A percentile compares a stretch with the other conserved stretches of the same genome.
Evolutionary conservation across 192 early-diverging fungal genomes (phyloP).

Genomic region (Coemansia guatemalensis): DNA sequence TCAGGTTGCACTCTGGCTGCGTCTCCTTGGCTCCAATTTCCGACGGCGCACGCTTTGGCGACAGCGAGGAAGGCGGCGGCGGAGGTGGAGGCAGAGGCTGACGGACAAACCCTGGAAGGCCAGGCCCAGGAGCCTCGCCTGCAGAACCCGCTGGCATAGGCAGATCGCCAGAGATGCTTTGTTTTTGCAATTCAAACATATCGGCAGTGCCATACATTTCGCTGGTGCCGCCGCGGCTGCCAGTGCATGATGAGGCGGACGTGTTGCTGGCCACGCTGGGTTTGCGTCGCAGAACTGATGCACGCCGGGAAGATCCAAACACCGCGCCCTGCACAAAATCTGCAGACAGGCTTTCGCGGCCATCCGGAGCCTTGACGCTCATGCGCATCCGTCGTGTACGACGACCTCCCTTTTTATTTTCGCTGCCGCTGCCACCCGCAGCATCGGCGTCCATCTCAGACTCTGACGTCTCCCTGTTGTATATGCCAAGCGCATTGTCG

Average conservation of each 20-base stretch:
- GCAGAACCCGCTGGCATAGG: neutral
- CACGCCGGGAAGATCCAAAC: constrained; percentile 47
- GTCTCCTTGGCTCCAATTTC: neutral
- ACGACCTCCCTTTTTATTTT: neutral
- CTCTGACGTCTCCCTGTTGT: constrained; percentile 2
- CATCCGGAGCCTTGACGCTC: constrained; percentile 41
- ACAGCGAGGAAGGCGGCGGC: constrained; percentile 1
- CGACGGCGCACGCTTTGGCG: too few relatives aligned
- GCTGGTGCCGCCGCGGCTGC: constrained; percentile 1
- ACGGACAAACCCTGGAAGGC: constrained; percentile 40
- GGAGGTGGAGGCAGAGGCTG: constrained; percentile 40
- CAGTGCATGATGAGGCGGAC: constrained; percentile 10
- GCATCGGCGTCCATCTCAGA: neutral
- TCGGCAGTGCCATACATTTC: constrained; percentile 4
- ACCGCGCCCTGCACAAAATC: constrained; percentile 53
- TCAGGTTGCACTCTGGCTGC: neutral
- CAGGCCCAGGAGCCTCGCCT: constrained; percentile 4
- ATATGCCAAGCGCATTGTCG: constrained; percentile 28
- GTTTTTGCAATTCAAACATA: constrained; percentile 2
- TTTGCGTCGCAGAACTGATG: constrained; percentile 44
- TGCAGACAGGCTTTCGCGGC: constrained; percentile 48
- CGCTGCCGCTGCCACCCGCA: neutral
- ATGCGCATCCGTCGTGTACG: constrained; percentile 26
- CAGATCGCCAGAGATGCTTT: neutral
- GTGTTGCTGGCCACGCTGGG: constrained; percentile 27